Base-by-base conservation (phyloP, 257 asterid species). In the Cordia subcordata region DNA sequence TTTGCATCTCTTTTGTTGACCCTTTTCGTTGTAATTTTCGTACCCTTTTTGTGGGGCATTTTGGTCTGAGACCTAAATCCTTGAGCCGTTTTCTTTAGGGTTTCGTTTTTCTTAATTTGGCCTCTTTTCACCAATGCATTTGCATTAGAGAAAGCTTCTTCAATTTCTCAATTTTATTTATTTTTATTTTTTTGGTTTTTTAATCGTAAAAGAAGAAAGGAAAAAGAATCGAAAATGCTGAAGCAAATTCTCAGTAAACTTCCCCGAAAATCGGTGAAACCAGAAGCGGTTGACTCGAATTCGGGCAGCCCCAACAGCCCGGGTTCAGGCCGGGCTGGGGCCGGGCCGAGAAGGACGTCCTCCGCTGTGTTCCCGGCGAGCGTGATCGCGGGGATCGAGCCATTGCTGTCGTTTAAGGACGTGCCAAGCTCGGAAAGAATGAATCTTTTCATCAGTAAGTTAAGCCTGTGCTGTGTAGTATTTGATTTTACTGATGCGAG, bases 361-460 rank as follows among this genome's bases (percentile, higher is more conserved):
- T 85, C 85, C 17, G 73, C 77, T 8, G 82, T 85, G 13, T 81
- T 85, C 58, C 94, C 94, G 0, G 77, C 88, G 32, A 81, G 85
- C 54, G 74, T 73, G 65, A 77, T 85, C 60, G 77, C 90, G 0
- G 96, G 93, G 17, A 79, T 90, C 14, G 96, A 90, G 76, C 98
- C 98, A 2, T 58, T 87, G 68, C 70, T 90, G n/a, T 77, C 98
- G 19, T 90, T 87, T 58, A 85, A 78, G 63, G 94, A 90, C 58
- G 96, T 87, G 10, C 72, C 95, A 0, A 72, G 60, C 67, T 80
- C 94, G 0, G 89, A 85, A 52, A 85, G 67, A 59, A 80, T 77
- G 94, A 87, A 84, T 68, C 95, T 90, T 38, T 83, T 85, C 82
- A 82, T 90, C 46, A 90, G 95, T 70, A 90, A 90, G 87, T 76